Conservation (phyloP, 257 asterid species). For the Solanum lycopersicoides region DNA sequence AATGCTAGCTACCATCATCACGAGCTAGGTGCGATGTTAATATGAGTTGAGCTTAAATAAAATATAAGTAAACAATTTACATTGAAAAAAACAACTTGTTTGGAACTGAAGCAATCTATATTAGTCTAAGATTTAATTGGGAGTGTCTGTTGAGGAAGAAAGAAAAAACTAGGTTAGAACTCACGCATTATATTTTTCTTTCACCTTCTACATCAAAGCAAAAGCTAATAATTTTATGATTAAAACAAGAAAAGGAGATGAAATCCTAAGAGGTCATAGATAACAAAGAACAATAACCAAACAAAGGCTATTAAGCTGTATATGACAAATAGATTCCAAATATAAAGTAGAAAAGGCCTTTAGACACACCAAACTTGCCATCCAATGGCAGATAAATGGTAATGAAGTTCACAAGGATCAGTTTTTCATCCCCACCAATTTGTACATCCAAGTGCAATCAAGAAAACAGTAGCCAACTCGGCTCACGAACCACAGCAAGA, state of each 20-base stretch:
- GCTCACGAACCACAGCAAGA: slow-evolving; percentile 67
- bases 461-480: not conserved
- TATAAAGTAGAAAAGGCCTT: not conserved
- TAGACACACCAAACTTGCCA: not conserved
- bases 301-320: not conserved
- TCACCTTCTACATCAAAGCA: not conserved
- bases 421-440: not conserved
- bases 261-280: not conserved
- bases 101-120: not conserved
- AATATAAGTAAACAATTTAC: not conserved
- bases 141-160: not conserved
- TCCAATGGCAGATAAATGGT: not conserved
- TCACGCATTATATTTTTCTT: not conserved
- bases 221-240: not conserved
- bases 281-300: not conserved
- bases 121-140: not conserved
- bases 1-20: not conserved
- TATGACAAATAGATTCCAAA: not conserved
- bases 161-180: not conserved
- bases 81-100: not conserved
- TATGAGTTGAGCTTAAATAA: not conserved
- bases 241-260: not conserved
- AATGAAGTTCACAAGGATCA: not conserved
- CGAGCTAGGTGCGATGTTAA: not conserved
- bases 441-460: not conserved